phyloP scores from a whole-genome alignment of 768 basidiomycete species.

The Lactarius quietus region DNA sequence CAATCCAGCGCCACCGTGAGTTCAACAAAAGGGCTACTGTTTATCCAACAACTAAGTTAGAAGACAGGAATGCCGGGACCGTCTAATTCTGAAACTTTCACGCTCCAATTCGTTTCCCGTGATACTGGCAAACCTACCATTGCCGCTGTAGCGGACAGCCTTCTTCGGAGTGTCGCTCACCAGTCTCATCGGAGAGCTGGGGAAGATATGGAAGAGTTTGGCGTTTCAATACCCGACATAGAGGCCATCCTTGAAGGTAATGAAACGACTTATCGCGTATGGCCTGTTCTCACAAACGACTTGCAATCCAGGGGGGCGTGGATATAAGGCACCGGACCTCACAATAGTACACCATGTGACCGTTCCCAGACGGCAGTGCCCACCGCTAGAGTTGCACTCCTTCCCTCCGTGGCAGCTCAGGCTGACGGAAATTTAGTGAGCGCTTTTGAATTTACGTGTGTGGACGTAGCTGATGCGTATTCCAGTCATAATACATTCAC shows the following conservation, averaged over 20 bases:
- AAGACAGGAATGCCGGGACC: conserved; percentile 3
- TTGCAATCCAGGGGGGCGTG: conserved; percentile 42
- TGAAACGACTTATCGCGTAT: not conserved
- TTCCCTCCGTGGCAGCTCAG: conserved; percentile 87
- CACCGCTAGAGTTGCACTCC: conserved; percentile 63
- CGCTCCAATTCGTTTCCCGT: conserved; percentile 23
- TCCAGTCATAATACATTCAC: conserved; percentile 27
- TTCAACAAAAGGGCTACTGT: not conserved
- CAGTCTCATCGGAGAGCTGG: conserved; percentile 3
- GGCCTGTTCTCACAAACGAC: not conserved
- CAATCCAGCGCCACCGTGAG: conserved; percentile 25
- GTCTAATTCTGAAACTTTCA: conserved; percentile 9
- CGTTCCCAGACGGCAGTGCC: conserved; percentile 34
- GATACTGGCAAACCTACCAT: conserved; percentile 26
- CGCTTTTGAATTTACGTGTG: conserved; percentile 14
- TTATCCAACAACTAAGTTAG: conserved; percentile 1
- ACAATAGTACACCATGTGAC: conserved; percentile 67
- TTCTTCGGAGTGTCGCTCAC: conserved; percentile 12
- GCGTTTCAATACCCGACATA: conserved; percentile 37
- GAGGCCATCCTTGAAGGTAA: conserved; percentile 57
- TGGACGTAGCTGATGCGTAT: not conserved
- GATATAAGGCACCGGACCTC: conserved; percentile 67
- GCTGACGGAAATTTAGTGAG: conserved; percentile 77
- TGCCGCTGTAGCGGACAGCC: conserved; percentile 18
- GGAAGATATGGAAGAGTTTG: conserved; percentile 36